Base-by-base conservation (phyloP, 2,329 filamentous ascomycete genomes). In the Xylaria sp. region DNA sequence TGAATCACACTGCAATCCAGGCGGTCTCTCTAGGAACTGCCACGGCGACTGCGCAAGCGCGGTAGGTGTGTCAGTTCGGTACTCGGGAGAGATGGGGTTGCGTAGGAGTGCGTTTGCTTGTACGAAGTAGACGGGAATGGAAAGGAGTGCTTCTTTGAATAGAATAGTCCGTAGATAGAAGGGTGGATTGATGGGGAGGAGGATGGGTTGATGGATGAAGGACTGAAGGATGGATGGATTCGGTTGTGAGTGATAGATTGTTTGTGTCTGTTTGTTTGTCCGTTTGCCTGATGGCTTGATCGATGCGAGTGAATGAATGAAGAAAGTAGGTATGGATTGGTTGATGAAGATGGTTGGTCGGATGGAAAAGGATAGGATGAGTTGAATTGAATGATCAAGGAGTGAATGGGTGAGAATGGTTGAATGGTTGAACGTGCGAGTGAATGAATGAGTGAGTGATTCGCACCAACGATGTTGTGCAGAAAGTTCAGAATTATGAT, bases 21-120 rank as follows among this genome's bases (percentile, higher is more conserved):
- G 60, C 51, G n/a, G 61, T 54, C 58, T 54, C 47, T 42, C 55
- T 65, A 59, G 56, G 37, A 49, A 42, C 55, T 58, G 34, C 49
- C 57, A 57, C 49, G 50, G 56, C 58, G 37, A 54, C 18, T 46
- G 57, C 52, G 55, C 55, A 11, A 47, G 55, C 46, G 87, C 75
- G 42, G 76, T 35, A 79, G 16, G 76, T 65, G 78, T 55, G 50
- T 58, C 48, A 52, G 57, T 52, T 30, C 23, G 23, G 23, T 30
- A 30, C 23, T 30, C 23, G 23, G 23, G 23, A 30, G 23, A 30
- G 23, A 1, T 30, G 7, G 8, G 3, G 7, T 10, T 55, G 55
- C 19, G 39, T 56, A 58, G 57, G 54, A 52, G 49, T 34, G 42
- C 37, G 52, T 55, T 16, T n/a, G 42, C 9, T 46, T 3, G 42